Evolutionary conservation across 495 filamentous ascomycete species (phyloP).

Genomic region (Jackrogersella minutella): DNA sequence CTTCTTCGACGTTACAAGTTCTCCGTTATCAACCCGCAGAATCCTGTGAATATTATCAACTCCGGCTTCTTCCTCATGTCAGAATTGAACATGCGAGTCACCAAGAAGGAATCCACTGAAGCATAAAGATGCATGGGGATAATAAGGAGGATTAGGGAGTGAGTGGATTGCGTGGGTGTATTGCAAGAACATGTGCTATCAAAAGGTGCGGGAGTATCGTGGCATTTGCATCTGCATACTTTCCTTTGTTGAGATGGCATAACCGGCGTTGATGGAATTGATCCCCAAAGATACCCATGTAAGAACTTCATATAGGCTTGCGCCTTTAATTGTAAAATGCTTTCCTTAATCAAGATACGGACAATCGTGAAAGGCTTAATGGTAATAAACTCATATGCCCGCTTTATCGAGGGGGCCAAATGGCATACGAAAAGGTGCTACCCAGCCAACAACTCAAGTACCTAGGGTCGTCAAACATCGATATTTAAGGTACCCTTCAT

Average conservation of each 20-base stretch:
- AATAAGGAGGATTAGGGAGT: not conserved
- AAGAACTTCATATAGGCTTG: no score
- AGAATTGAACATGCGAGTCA: conserved; percentile 32
- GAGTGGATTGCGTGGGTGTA: no score
- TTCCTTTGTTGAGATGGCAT: no score
- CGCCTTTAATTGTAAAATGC: no score
- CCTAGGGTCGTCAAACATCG: conserved; percentile 23
- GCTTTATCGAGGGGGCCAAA: not conserved
- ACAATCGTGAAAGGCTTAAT: no score
- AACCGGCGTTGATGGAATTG: no score
- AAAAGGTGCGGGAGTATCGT: no score
- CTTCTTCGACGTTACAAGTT: conserved; percentile 37
- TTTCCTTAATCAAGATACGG: no score
- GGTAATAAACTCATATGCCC: no score
- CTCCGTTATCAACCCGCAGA: conserved; percentile 27
- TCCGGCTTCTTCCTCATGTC: conserved; percentile 38
- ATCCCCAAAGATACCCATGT: no score
- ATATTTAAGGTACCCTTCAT: conserved; percentile 59
- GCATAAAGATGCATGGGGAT: not conserved
- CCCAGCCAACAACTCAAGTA: not conserved
- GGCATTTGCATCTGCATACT: no score
- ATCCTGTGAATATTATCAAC: conserved; percentile 30
- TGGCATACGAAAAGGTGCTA: not conserved
- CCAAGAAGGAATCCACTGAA: conserved; percentile 6
- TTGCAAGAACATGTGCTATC: no score